Conservation (phyloP, 2,329 filamentous ascomycete species). For the Ophiosphaerella korrae region DNA sequence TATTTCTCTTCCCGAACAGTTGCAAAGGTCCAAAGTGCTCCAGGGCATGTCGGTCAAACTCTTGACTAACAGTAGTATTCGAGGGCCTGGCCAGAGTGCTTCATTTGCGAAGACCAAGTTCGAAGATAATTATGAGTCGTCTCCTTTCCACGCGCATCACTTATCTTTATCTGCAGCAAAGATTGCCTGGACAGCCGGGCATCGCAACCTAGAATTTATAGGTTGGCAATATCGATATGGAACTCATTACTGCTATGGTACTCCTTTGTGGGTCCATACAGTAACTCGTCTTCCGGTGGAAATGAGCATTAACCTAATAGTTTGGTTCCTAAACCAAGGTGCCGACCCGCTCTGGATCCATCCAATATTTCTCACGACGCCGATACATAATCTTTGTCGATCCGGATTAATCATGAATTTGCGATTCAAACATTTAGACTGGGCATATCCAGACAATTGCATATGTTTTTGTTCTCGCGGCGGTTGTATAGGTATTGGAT, state of each 20-base stretch:
- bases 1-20: not conserved
- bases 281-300: too few relatives aligned
- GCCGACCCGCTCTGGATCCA: not conserved
- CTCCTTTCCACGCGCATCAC: not conserved
- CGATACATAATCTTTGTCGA: not conserved
- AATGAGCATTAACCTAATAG: not conserved
- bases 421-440: not conserved
- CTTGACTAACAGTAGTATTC: too few relatives aligned
- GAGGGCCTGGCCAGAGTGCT: too few relatives aligned
- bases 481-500: not conserved
- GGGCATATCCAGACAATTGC: not conserved
- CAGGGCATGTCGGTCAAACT: too few relatives aligned
- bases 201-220: not conserved
- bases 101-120: too few relatives aligned
- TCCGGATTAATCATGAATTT: too few relatives aligned
- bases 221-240: not conserved
- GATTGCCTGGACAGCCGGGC: not conserved
- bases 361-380: not conserved
- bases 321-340: not conserved
- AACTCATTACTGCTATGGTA: not conserved
- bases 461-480: not conserved
- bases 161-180: not conserved
- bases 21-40: not conserved
- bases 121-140: too few relatives aligned
- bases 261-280: not conserved